These are phyloP conservation scores for Acer campestre DNA, from an alignment of 345 rosid genomes.

Conservation along the genomic window DNA sequence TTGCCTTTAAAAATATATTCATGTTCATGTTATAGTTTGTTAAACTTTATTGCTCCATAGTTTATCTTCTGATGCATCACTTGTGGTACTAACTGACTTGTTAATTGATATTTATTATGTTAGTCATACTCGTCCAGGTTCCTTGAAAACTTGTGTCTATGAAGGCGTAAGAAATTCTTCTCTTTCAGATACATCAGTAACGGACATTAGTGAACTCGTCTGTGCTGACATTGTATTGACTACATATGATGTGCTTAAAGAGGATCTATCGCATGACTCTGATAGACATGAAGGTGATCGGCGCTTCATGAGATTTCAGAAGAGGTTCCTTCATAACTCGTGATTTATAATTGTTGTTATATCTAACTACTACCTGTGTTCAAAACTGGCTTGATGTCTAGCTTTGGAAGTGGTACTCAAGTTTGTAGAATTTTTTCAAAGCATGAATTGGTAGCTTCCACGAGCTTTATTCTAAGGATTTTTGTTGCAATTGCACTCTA, in stretches of 20 bases:
- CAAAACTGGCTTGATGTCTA: conserved; percentile 1
- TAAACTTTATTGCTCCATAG: neutral
- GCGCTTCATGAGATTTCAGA: conserved; percentile 81
- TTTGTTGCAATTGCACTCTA: neutral
- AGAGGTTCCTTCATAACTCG: conserved; percentile 59
- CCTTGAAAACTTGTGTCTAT: conserved; percentile 67
- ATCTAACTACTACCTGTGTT: neutral
- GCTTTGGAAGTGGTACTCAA: neutral
- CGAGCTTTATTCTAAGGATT: neutral
- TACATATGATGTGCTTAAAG: conserved; percentile 94
- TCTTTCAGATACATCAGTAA: conserved; percentile 51
- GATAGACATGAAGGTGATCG: conserved; percentile 97
- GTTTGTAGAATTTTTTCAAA: neutral
- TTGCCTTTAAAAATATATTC: conserved; percentile 9
- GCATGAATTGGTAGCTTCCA: neutral
- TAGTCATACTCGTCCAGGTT: conserved; percentile 88
- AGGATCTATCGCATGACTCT: conserved; percentile 89
- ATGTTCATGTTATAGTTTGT: conserved; percentile 18
- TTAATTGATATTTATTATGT: conserved; percentile 33
- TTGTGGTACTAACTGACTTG: conserved; percentile 25
- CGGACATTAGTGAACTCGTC: conserved; percentile 66
- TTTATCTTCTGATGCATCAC: conserved; percentile 21
- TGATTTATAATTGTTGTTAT: conserved; percentile 18
- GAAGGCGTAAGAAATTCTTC: conserved; percentile 81
- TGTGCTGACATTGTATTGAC: conserved; percentile 82